These are phyloP conservation scores for Dimocarpus longan DNA, from an alignment of 345 rosid species.

Conservation along the genomic window DNA sequence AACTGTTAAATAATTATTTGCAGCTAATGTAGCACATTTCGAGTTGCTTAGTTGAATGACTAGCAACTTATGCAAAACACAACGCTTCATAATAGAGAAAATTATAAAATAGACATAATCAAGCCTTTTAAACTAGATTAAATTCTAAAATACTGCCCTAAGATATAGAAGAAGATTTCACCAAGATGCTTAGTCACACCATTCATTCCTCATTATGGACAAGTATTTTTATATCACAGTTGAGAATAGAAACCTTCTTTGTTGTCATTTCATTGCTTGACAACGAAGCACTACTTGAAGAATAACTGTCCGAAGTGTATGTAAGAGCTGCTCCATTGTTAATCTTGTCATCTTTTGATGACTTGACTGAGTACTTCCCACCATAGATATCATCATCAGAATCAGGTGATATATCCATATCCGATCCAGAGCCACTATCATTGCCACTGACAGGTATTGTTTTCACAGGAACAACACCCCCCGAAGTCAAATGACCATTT, in stretches of 20 bases:
- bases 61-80: not conserved
- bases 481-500: conserved; percentile 45
- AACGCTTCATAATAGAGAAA: not conserved
- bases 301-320: conserved; percentile 42
- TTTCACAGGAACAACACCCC: conserved; percentile 30
- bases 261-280: conserved; percentile 26
- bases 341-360: conserved; percentile 55
- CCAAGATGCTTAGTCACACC: not conserved
- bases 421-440: conserved; percentile 56
- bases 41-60: no score
- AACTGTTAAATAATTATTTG: no score
- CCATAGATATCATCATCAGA: conserved; percentile 61
- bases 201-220: not conserved
- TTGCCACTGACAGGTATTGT: conserved; percentile 35
- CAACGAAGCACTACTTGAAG: conserved; percentile 42
- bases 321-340: conserved; percentile 29
- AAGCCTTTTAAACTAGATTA: not conserved
- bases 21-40: no score
- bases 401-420: conserved; percentile 61
- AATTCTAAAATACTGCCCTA: not conserved
- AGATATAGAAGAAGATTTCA: not conserved
- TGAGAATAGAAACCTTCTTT: conserved; percentile 34
- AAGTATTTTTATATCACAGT: not conserved
- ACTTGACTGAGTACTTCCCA: conserved; percentile 44
- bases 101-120: not conserved